A percentile compares a stretch with the other conserved stretches of the same genome.
Evolutionary conservation across 805 yeast species (phyloP).

Genomic region (Zygotorulaspora danielsina): DNA sequence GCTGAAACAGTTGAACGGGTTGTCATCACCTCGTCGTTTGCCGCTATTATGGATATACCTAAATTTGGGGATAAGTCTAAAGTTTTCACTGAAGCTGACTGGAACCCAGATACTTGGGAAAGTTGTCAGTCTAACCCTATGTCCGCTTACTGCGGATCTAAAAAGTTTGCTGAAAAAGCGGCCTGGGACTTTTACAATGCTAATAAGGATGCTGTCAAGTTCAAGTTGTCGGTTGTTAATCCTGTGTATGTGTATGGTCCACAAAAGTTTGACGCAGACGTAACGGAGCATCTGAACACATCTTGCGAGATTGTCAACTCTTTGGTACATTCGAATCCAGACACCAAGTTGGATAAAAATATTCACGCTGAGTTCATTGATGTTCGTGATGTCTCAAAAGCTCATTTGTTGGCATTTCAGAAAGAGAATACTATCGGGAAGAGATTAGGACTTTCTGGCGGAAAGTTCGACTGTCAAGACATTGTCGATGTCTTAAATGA

Average conservation of each 20-base stretch:
- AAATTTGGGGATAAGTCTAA: conserved; percentile 36
- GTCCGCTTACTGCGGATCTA: conserved; percentile 54
- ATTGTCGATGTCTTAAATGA: conserved; percentile 34
- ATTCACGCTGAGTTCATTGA: conserved; percentile 41
- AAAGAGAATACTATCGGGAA: conserved; percentile 34
- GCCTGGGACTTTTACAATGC: conserved; percentile 51
- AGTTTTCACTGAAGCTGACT: conserved; percentile 42
- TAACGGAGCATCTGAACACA: conserved; percentile 40
- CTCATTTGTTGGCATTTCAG: conserved; percentile 51
- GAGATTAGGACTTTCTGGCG: conserved; percentile 33
- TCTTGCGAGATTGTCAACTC: conserved; percentile 40
- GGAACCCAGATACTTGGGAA: conserved; percentile 54
- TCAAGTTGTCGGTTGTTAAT: conserved; percentile 46
- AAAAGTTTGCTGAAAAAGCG: conserved; percentile 55
- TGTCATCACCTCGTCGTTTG: conserved; percentile 51
- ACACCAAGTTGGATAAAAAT: conserved; percentile 7
- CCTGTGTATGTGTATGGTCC: conserved; percentile 62
- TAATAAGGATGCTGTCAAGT: conserved; percentile 33
- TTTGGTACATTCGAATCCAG: conserved; percentile 29
- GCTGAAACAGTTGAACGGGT: conserved; percentile 44
- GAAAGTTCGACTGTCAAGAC: conserved; percentile 28
- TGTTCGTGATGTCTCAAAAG: conserved; percentile 59
- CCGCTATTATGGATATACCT: conserved; percentile 41
- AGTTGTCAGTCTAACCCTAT: conserved; percentile 37
- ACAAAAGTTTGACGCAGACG: conserved; percentile 46